Evolutionary conservation across 2,329 filamentous ascomycete genomes (phyloP).

Genomic region (Blastomyces emzantsi): DNA sequence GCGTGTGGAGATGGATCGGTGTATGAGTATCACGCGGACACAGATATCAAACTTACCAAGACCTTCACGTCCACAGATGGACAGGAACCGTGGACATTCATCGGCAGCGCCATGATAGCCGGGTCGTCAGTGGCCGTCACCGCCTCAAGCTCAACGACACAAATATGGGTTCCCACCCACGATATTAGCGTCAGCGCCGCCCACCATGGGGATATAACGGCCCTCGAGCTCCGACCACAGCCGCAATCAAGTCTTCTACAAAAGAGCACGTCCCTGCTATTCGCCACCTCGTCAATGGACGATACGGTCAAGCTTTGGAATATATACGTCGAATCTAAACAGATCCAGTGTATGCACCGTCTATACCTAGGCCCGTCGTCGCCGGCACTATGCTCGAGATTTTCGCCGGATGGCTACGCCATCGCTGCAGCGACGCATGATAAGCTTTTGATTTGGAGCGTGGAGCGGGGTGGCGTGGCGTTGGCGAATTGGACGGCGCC

Average conservation of each 20-base stretch:
- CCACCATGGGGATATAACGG: conserved; percentile 37
- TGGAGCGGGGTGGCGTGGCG: conserved; percentile 35
- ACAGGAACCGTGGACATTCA: conserved; percentile 34
- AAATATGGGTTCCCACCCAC: conserved; percentile 40
- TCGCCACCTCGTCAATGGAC: conserved; percentile 40
- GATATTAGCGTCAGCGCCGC: conserved; percentile 31
- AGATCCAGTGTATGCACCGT: conserved; percentile 30
- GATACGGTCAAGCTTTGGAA: conserved; percentile 40
- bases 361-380: conserved; percentile 29
- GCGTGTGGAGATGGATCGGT: conserved; percentile 34
- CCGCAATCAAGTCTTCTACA: conserved; percentile 20
- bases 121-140: conserved; percentile 30
- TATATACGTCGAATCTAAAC: conserved; percentile 30
- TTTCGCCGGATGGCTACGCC: conserved; percentile 41
- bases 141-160: conserved; percentile 31
- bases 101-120: conserved; percentile 25
- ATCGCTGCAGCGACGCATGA: conserved; percentile 38
- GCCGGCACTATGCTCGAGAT: conserved; percentile 36
- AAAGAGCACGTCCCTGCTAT: conserved; percentile 23
- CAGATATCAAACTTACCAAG: conserved; percentile 30
- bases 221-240: conserved; percentile 35
- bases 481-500: conserved; percentile 35
- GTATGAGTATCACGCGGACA: conserved; percentile 33
- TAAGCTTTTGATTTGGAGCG: conserved; percentile 40
- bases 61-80: conserved; percentile 26